These are phyloP conservation scores for Pyronema omphalodes DNA, from an alignment of 495 filamentous ascomycete species.

Conservation along the genomic window DNA sequence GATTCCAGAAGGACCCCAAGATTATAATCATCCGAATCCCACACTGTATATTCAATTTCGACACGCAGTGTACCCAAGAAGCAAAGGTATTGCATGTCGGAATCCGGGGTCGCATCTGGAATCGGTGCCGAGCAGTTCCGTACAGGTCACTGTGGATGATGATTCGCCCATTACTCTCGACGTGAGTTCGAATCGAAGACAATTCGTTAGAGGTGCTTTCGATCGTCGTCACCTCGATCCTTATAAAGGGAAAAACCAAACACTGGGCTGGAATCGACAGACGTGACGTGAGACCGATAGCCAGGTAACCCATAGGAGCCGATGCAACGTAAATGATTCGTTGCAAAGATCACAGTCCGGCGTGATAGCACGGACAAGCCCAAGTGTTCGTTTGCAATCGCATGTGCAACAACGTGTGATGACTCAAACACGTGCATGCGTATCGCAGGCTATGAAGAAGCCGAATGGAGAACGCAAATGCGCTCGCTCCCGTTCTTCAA, in stretches of 20 bases:
- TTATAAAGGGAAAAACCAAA: slow-evolving; percentile 20
- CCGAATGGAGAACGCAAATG: neutral
- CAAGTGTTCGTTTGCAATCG: neutral
- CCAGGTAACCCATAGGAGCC: neutral
- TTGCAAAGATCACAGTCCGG: neutral
- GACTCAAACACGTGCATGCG: neutral
- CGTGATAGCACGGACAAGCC: neutral
- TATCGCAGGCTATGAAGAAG: neutral
- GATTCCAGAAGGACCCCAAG: neutral
- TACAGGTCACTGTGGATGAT: slow-evolving; percentile 1
- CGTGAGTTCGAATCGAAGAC: slow-evolving; percentile 24
- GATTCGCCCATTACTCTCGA: slow-evolving; percentile 23
- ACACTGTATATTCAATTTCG: neutral
- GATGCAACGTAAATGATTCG: neutral
- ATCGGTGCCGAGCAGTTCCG: neutral
- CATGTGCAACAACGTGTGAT: neutral
- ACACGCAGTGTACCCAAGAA: neutral
- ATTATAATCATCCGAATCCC: neutral
- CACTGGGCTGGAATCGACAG: neutral
- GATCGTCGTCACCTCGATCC: slow-evolving; percentile 24
- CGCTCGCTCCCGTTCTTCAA: slow-evolving; percentile 21
- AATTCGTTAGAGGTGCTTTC: slow-evolving; percentile 16
- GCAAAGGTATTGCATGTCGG: neutral
- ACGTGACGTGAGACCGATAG: neutral
- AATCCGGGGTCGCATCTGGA: neutral